phyloP scores from a whole-genome alignment of 768 basidiomycete genomes.

The Agrocybe pediades region DNA sequence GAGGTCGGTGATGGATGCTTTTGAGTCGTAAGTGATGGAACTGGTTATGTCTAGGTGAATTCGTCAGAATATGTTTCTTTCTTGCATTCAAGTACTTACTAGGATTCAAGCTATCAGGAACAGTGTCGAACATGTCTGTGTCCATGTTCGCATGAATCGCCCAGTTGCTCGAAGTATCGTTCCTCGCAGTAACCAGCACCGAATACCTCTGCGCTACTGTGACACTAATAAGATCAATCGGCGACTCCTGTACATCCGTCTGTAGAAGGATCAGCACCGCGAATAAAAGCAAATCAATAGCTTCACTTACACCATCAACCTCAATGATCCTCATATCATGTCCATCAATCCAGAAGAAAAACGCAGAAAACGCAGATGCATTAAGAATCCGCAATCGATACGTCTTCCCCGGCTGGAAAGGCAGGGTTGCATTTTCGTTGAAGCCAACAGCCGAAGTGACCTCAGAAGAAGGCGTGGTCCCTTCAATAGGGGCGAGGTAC shows the following conservation, averaged over 20 bases:
- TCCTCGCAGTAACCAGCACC: slow-evolving; percentile 86
- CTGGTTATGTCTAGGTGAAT: slow-evolving; percentile 70
- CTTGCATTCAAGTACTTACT: slow-evolving; percentile 51
- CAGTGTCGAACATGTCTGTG: slow-evolving; percentile 81
- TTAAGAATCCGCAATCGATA: slow-evolving; percentile 91
- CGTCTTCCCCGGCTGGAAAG: slow-evolving; percentile 85
- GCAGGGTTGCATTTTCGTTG: slow-evolving; percentile 84
- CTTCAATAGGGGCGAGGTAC: slow-evolving; percentile 65
- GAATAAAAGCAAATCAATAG: not conserved
- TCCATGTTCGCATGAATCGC: slow-evolving; percentile 92
- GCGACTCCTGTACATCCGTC: slow-evolving; percentile 77
- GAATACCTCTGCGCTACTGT: slow-evolving; percentile 94
- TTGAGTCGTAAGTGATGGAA: slow-evolving; percentile 72
- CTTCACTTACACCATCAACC: slow-evolving; percentile 69
- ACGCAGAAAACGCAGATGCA: slow-evolving; percentile 69
- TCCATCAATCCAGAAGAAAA: slow-evolving; percentile 90
- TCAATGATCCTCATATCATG: slow-evolving; percentile 86
- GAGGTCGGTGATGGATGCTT: slow-evolving; percentile 51
- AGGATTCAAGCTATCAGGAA: slow-evolving; percentile 71
- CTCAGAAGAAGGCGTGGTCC: slow-evolving; percentile 44
- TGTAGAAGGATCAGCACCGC: slow-evolving; percentile 23
- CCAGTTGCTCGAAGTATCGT: slow-evolving; percentile 85
- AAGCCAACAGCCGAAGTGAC: slow-evolving; percentile 69
- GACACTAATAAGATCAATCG: slow-evolving; percentile 71
- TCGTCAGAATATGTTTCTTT: slow-evolving; percentile 6